Percentiles rank a stretch among this genome's conserved stretches.
Conservation (phyloP, 345 rosid species). For the Limnanthes douglasii region DNA sequence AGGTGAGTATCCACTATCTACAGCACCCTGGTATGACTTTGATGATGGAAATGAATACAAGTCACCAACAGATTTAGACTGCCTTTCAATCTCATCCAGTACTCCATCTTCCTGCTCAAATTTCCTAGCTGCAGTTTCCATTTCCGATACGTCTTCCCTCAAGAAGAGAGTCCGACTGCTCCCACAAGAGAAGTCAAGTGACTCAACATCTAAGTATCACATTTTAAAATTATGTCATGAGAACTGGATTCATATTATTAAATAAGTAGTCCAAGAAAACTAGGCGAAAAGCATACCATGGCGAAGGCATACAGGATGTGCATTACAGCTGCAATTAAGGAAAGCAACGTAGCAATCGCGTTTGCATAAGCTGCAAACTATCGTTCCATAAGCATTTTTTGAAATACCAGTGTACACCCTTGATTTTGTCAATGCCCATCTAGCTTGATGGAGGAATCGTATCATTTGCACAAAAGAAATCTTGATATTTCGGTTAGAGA, state of each 20-base stretch:
- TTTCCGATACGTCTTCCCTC: slow-evolving; percentile 17
- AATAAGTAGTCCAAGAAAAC: not conserved
- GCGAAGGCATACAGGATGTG: slow-evolving; percentile 25
- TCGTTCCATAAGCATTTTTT: slow-evolving; percentile 16
- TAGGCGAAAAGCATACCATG: slow-evolving; percentile 18
- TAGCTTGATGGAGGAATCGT: not conserved
- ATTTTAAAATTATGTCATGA: not conserved
- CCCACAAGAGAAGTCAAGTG: slow-evolving; percentile 25
- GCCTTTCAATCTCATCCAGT: slow-evolving; percentile 16
- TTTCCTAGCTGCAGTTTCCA: slow-evolving; percentile 25
- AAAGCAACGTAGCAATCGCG: slow-evolving; percentile 40
- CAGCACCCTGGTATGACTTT: slow-evolving; percentile 11
- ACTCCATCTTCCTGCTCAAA: slow-evolving; percentile 24
- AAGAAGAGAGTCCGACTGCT: slow-evolving; percentile 14
- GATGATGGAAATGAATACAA: slow-evolving; percentile 36
- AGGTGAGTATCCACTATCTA: slow-evolving; percentile 43
- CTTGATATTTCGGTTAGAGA: slow-evolving; percentile 10
- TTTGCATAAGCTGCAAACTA: slow-evolving; percentile 36
- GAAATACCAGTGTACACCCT: slow-evolving; percentile 1
- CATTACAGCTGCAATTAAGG: slow-evolving; percentile 16
- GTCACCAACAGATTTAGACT: slow-evolving; percentile 26
- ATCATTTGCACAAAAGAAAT: slow-evolving; percentile 13
- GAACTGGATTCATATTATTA: not conserved
- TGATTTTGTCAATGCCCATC: not conserved
- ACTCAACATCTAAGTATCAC: slow-evolving; percentile 15